Evolutionary conservation across 1,284 basidiomycete species (phyloP), one percentile per base, ranked within the genome.

Genomic region (Ceratobasidium sp.): DNA sequence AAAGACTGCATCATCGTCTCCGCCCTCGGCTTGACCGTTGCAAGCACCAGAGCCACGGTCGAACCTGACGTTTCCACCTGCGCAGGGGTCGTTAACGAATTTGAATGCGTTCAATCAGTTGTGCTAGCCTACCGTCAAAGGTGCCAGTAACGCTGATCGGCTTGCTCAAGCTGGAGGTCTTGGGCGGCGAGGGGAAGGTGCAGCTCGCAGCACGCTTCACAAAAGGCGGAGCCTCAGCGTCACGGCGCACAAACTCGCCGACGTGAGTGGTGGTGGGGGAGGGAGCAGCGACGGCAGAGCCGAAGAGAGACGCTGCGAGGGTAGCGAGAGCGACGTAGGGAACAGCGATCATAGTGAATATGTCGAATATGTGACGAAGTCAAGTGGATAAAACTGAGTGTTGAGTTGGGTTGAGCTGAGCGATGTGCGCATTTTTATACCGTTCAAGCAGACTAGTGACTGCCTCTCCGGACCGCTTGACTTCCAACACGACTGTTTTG

Each of bases 231-330:
- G 66, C 66, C 4, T 68, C 46, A 18, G 66, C 66, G 30, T 68
- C 66, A 18, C 66, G 66, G 30, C 38, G 38, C 8, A 68, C 66
- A 33, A 68, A 68, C 44, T 54, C 66, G 23, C 33, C 68, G 35
- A 70, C 68, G 35, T 70, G 68, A 18, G 46, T 35, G 52, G 52
- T 57, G 33, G 68, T 70, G 3, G 68, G 68, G 30, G 68, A 70
- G 14, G 68, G 68, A 18, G 68, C 68, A 38, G 68, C 68, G 7
- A 27, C 30, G 10, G 44, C 68, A 70, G 68, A 70, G 20, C 46
- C 57, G 48, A 64, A 50, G 59, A 74, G 46, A 27, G 59, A 38
- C 3, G 57, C 71, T 41, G 60, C 48, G 20, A 48, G 27, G 16
- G 71, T 59, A 18, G 59, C 38, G 14, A 74, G 57, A 64, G 46